Base-by-base conservation (phyloP, 345 rosid genomes). In the Bruguiera parviflora region DNA sequence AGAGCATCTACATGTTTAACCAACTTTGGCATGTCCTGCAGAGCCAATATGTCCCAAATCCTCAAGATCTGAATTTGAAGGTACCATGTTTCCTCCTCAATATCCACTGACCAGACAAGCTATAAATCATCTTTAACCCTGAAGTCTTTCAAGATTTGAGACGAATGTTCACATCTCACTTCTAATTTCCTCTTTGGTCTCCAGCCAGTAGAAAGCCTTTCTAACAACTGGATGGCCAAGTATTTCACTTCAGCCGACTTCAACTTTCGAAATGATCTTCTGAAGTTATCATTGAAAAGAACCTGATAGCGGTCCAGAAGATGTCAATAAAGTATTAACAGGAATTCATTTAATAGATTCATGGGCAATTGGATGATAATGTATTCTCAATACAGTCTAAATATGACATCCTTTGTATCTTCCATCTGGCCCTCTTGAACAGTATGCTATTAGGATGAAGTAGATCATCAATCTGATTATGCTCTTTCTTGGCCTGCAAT, bases 21-120 rank as follows among this genome's bases (percentile, higher is more conserved):
- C 75, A 81, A 57, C 65, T 71, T 77, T 2, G 43, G 73, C 53
- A 75, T 70, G 63, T 85, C 83, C 65, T 79, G 83, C 24, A 63
- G 61, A 3, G 84, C 84, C 67, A 85, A 35, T 67, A 87, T 57
- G 66, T 87, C 89, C 89, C 89, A 87, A 25, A 81, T 77, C 78
- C 77, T 87, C 73, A 87, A 59, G 39, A 82, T 75, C 76, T 85
- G 89, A 9, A 18, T 70, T 5, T 32, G 7, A 32, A 8, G 37
- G 70, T 80, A 78, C 33, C n/a, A 25, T 1, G 5, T 52, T 22
- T 80, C 81, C 75, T 82, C 82, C 57, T 4, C 63, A 1, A 82
- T n/a, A 66, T 87, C 92, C 65, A 51, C 59, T 1, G 89, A 80
- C 67, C 86, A 83, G n/a, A 85, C 21, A 2, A 82, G 52, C 57